Evolutionary conservation across 345 rosid species (phyloP).

Genomic region (Gossypium stocksii): DNA sequence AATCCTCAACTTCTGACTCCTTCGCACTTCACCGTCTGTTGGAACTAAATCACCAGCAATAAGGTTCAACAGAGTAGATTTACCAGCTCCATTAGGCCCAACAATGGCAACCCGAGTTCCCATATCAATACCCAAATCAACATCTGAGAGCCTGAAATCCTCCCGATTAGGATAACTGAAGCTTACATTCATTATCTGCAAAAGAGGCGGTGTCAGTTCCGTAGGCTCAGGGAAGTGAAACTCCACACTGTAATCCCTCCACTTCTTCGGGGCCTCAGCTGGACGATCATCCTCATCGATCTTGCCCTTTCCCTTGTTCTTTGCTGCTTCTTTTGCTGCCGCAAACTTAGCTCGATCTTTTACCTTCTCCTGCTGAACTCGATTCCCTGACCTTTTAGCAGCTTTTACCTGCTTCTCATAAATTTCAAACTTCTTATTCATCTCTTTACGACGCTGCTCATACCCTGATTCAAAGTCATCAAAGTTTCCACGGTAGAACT

Average conservation of each 20-base stretch:
- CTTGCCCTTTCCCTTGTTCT: conserved; percentile 71
- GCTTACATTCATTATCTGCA: conserved; percentile 86
- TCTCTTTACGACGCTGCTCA: conserved; percentile 87
- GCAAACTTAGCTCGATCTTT: conserved; percentile 72
- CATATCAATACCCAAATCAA: conserved; percentile 98
- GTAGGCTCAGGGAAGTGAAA: conserved; percentile 97
- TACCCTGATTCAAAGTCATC: conserved; percentile 81
- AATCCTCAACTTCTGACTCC: conserved; percentile 86
- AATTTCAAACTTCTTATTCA: conserved; percentile 73
- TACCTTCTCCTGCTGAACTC: conserved; percentile 84
- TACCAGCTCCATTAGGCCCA: conserved; percentile 98
- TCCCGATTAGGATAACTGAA: conserved; percentile 77
- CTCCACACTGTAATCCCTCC: conserved; percentile 91
- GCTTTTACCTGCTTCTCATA: conserved; percentile 82
- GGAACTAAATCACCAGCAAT: conserved; percentile 89
- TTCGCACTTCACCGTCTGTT: conserved; percentile 71
- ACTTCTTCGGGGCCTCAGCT: conserved; percentile 73
- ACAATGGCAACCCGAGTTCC: conserved; percentile 91
- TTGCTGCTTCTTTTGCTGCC: conserved; percentile 75
- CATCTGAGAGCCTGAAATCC: conserved; percentile 73
- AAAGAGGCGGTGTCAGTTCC: conserved; percentile 89
- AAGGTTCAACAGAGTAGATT: conserved; percentile 85
- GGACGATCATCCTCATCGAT: conserved; percentile 63
- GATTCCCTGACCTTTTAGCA: conserved; percentile 77
- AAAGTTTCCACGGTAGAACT: conserved; percentile 81